Evolutionary conservation across 192 early-diverging fungal species (phyloP), one percentile per base, ranked within the genome.

Genomic region (Linnemannia elongata): DNA sequence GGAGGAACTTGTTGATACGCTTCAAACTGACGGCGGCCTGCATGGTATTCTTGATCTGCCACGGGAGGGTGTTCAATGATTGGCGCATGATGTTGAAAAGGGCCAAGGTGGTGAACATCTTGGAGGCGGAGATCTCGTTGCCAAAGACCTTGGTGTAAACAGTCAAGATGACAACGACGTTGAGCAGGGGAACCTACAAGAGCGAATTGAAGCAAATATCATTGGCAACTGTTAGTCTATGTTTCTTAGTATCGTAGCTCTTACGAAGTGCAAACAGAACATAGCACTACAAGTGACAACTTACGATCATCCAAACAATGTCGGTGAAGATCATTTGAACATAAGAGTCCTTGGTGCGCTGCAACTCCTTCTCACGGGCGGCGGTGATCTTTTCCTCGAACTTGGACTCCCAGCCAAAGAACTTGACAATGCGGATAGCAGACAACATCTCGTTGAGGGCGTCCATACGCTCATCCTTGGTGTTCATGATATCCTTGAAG

Each of bases 361-460:
- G 85, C 27, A 96, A 83, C 88, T 97, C 95, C n/a, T 85, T 88
- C n/a, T 93, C 89, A 44, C 95, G 92, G 35, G 93, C 91, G 20
- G 85, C 90, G 6, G 92, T 89, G 20, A 98, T 91, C 54, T 93
- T 91, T 38, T 92, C 89, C 57, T 94, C 82, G 80, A 99, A 97
- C 71, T 92, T 89, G 55, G 90, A 76, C 88, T 96, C 94, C 96
- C 96, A 97, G 39, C 94, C 95, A 89, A 96, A 96, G 76, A 99
- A 93, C 86, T 99, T 99, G 75, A 99, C 94, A 36, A 98, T 96
- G 30, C 97, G 92, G 55, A 99, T 98, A 52, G 96, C 97, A 41
- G 71, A 81, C 3, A 80, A 52, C 78, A 96, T 90, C 88, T 99
- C 97, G 55, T 96, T 98, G 68, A 96, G 93, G 79, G 93, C 90